These are phyloP conservation scores for Casuarina glauca DNA, from an alignment of 306 rosid genomes.

Conservation along the genomic window DNA sequence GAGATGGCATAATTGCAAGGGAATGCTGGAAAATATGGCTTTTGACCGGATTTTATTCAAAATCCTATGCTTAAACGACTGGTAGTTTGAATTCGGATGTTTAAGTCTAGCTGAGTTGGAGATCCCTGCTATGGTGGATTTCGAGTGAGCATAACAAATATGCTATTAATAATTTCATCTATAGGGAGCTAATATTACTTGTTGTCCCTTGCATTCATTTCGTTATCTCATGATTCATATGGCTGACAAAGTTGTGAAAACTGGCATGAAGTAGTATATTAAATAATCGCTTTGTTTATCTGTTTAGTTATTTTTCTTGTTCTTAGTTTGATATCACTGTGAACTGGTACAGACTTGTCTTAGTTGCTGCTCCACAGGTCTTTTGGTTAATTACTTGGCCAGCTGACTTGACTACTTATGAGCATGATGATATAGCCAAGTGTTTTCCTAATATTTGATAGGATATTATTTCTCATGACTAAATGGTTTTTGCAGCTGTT, in stretches of 20 bases:
- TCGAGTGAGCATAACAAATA: neutral
- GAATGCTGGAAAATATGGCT: neutral
- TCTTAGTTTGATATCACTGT: neutral
- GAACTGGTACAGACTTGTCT: neutral
- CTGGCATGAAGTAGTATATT: neutral
- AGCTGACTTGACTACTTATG: neutral
- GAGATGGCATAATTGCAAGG: neutral
- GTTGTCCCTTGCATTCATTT: neutral
- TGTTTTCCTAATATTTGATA: conserved; percentile 1
- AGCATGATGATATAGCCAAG: neutral
- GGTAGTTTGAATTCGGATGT: neutral
- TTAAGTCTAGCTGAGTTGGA: neutral
- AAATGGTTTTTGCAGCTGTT: conserved; percentile 16
- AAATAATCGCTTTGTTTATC: neutral
- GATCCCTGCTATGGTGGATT: neutral
- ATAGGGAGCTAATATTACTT: neutral
- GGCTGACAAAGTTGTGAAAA: neutral
- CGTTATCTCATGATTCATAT: neutral
- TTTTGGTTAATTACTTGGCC: conserved; percentile 6
- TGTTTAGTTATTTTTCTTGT: neutral
- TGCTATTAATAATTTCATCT: neutral
- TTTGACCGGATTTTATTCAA: neutral
- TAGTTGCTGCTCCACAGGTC: neutral
- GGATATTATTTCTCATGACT: neutral
- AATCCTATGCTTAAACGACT: neutral